phyloP scores from a whole-genome alignment of 2,329 filamentous ascomycete species.

The Trichoderma cornu-damae region DNA sequence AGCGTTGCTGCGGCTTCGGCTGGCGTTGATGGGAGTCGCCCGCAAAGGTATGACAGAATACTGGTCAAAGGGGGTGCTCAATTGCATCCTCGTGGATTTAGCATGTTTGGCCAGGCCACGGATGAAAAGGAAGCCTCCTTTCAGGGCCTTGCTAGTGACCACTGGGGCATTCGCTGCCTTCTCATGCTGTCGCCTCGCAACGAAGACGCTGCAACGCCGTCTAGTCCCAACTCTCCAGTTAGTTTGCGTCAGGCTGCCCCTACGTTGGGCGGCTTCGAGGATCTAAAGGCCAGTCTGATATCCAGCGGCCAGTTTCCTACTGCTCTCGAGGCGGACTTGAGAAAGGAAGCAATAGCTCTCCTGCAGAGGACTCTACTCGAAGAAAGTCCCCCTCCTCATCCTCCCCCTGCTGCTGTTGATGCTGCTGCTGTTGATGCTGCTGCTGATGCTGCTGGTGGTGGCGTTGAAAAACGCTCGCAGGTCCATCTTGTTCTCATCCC shows the following conservation, averaged over 20 bases:
- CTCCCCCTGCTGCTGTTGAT: slow-evolving; percentile 1
- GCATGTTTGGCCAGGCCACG: slow-evolving; percentile 47
- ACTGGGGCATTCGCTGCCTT: slow-evolving; percentile 52
- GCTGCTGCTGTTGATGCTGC: slow-evolving; percentile 22
- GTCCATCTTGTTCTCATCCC: slow-evolving; percentile 48
- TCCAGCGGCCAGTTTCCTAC: slow-evolving; percentile 43
- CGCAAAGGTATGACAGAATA: slow-evolving; percentile 63
- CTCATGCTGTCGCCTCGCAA: slow-evolving; percentile 24
- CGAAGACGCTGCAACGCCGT: neutral
- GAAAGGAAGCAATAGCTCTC: slow-evolving; percentile 42
- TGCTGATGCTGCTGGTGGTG: no score
- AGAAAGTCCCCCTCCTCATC: no score
- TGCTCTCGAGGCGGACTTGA: slow-evolving; percentile 36
- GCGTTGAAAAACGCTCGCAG: slow-evolving; percentile 20
- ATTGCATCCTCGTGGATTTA: slow-evolving; percentile 40
- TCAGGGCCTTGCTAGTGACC: slow-evolving; percentile 44
- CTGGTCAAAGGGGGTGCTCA: slow-evolving; percentile 44
- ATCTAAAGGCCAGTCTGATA: slow-evolving; percentile 37
- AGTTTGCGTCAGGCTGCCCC: slow-evolving; percentile 28
- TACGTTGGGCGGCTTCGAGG: slow-evolving; percentile 30
- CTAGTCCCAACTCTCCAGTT: slow-evolving; percentile 23
- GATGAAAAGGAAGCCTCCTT: neutral
- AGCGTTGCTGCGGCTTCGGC: slow-evolving; percentile 48
- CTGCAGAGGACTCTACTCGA: slow-evolving; percentile 42
- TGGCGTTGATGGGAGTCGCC: slow-evolving; percentile 46